Evolutionary conservation across 1,284 basidiomycete genomes (phyloP), one percentile per base, ranked within the genome.

Genomic region (Testicularia cyperi): DNA sequence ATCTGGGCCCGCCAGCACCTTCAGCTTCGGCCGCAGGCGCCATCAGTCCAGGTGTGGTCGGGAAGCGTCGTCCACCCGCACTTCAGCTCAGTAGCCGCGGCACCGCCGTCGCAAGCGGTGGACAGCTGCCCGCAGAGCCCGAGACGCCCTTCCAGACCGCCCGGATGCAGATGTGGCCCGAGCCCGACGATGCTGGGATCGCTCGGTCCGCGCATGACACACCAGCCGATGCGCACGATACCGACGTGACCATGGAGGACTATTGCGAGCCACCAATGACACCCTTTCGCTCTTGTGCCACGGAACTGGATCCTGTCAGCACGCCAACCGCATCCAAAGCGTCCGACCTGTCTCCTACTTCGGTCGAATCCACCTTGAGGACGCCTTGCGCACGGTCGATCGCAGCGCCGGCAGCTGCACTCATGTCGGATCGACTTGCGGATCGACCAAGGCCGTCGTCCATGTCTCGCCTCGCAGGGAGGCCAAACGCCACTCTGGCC

Each of bases 111-210:
- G 8, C 25, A 26, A 26, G 14, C 8, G 25, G 8, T 8, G 25
- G 25, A 14, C 25, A 8, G 25, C 25, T 26, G 25, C 14, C 25
- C 8, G 14, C 25, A 26, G 35, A 44, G 22, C 38, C 48, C 13
- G 57, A 55, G 21, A 61, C 57, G 15, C 57, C 57, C 4, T 61
- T 55, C 41, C 43, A 52, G 4, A 55, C 57, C 18, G 57, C 57
- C 12, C 49, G 47, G 32, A 47, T 34, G 37, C 39, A 46, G 19
- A 22, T 38, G 1, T 54, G 57, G n/a, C n/a, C n/a, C n/a, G 46
- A 31, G 18, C 30, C 30, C 3, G 40, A 16, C 8, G 15, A n/a
- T n/a, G n/a, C n/a, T n/a, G n/a, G n/a, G n/a, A n/a, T n/a, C n/a
- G n/a, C n/a, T n/a, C n/a, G n/a, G n/a, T n/a, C n/a, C n/a, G n/a